Evolutionary conservation across 371 early-diverging fungal genomes (phyloP).

Genomic region (Cokeromyces recurvatus): DNA sequence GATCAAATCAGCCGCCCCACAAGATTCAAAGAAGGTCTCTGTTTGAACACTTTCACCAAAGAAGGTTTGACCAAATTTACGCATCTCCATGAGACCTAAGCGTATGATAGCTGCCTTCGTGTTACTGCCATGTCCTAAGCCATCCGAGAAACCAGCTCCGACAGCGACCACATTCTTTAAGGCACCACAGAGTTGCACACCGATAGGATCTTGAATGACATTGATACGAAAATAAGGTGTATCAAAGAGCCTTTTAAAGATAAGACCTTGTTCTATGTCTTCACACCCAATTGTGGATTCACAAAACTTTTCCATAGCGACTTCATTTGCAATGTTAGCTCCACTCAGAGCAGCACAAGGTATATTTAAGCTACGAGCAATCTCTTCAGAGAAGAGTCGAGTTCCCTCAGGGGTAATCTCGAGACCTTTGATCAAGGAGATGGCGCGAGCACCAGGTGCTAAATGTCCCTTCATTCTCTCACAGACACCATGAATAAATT

Average conservation of each 20-base stretch:
- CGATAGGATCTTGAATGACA: conserved; percentile 83
- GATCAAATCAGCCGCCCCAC: conserved; percentile 93
- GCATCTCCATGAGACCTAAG: conserved; percentile 96
- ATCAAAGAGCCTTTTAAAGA: conserved; percentile 84
- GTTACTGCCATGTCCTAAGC: conserved; percentile 80
- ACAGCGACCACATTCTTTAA: conserved; percentile 98
- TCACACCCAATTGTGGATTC: conserved; percentile 94
- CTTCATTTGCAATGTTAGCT: conserved; percentile 98
- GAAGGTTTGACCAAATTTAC: conserved; percentile 83
- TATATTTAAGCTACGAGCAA: conserved; percentile 70
- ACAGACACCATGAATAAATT: conserved; percentile 80
- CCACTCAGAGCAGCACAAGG: conserved; percentile 87
- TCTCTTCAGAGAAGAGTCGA: conserved; percentile 78
- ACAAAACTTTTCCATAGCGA: conserved; percentile 91
- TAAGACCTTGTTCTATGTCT: conserved; percentile 62
- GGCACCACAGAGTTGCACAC: conserved; percentile 97
- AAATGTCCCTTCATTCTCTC: conserved; percentile 71
- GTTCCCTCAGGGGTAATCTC: conserved; percentile 67
- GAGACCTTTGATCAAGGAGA: conserved; percentile 92
- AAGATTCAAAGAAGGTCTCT: conserved; percentile 95
- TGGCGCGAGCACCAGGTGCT: conserved; percentile 64
- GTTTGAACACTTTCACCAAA: conserved; percentile 75
- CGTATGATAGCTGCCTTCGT: conserved; percentile 98
- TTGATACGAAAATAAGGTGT: conserved; percentile 85
- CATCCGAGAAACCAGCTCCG: conserved; percentile 96